These are phyloP conservation scores for Globisporangium echinulatum DNA, from an alignment of 352 stramenopile species.

Conservation along the genomic window DNA sequence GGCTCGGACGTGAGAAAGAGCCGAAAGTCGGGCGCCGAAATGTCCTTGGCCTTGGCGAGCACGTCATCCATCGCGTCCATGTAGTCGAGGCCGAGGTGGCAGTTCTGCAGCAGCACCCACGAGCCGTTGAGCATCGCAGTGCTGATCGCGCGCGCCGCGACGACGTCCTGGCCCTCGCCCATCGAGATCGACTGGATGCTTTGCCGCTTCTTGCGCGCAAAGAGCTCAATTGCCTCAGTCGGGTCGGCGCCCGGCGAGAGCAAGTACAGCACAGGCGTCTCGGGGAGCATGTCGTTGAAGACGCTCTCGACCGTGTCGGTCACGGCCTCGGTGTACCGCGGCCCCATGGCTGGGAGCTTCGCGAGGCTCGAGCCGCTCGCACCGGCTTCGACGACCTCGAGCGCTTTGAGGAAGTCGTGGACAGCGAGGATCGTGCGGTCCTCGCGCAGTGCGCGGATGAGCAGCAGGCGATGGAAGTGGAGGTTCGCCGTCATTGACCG, in stretches of 20 bases:
- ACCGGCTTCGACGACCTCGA: slow-evolving; percentile 50
- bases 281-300: slow-evolving; percentile 52
- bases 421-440: slow-evolving; percentile 71
- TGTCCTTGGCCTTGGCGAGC: slow-evolving; percentile 34
- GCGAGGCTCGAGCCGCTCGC: slow-evolving; percentile 19
- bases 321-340: slow-evolving; percentile 52
- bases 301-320: slow-evolving; percentile 72
- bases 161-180: slow-evolving; percentile 65
- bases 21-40: slow-evolving; percentile 40
- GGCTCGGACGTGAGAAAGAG: slow-evolving; percentile 74
- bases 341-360: slow-evolving; percentile 52
- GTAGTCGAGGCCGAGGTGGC: slow-evolving; percentile 60
- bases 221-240: slow-evolving; percentile 64
- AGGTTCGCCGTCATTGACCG: slow-evolving; percentile 55
- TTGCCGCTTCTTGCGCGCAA: slow-evolving; percentile 63
- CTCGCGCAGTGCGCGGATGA: slow-evolving; percentile 63
- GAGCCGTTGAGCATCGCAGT: slow-evolving; percentile 63
- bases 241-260: slow-evolving; percentile 65
- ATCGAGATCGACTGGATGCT: slow-evolving; percentile 70
- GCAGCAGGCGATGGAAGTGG: slow-evolving; percentile 61
- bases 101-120: slow-evolving; percentile 81
- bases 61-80: slow-evolving; percentile 59
- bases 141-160: slow-evolving; percentile 47
- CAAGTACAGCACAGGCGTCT: slow-evolving; percentile 67
- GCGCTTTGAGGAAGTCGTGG: slow-evolving; percentile 51